Evolutionary conservation across 1,139 yeast genomes (phyloP).

Genomic region (Hyphopichia buzzinii): DNA sequence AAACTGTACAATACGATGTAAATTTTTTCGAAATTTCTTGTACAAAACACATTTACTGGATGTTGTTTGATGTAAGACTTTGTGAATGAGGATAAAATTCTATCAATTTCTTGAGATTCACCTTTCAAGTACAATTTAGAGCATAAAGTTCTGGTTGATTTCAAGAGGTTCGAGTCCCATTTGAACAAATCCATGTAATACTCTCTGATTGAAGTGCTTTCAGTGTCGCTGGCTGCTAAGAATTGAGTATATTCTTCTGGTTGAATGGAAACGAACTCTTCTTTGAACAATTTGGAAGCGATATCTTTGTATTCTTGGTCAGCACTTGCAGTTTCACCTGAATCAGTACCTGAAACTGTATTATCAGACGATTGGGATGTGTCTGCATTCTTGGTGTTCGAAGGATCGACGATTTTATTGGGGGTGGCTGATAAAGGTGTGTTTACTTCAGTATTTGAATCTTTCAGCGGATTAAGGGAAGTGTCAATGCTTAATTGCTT

Average conservation of each 20-base stretch:
- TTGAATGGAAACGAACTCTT: slow-evolving; percentile 42
- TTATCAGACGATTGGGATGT: background rate
- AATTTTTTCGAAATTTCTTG: slow-evolving; percentile 57
- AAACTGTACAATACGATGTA: slow-evolving; percentile 75
- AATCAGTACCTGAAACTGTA: background rate
- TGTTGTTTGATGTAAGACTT: slow-evolving; percentile 60
- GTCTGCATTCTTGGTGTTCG: background rate
- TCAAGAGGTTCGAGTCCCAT: slow-evolving; percentile 52
- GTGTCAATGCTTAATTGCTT: slow-evolving; percentile 2
- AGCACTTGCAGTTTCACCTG: background rate
- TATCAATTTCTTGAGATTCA: slow-evolving; percentile 81
- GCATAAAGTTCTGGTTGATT: slow-evolving; percentile 61
- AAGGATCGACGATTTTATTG: background rate
- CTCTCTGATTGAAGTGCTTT: slow-evolving; percentile 38
- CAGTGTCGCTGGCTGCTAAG: slow-evolving; percentile 42
- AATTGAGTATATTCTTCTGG: slow-evolving; percentile 50
- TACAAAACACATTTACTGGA: slow-evolving; percentile 49
- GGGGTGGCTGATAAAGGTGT: slow-evolving; percentile 3
- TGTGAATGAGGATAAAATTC: slow-evolving; percentile 68
- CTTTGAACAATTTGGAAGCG: slow-evolving; percentile 37
- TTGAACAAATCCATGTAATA: slow-evolving; percentile 48
- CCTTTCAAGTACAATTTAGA: slow-evolving; percentile 70
- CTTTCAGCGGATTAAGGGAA: background rate
- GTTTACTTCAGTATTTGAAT: background rate
- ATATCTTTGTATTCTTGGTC: slow-evolving; percentile 25